Conservation (phyloP, 2,329 filamentous ascomycete species). For the Orbilia ellipsospora region DNA sequence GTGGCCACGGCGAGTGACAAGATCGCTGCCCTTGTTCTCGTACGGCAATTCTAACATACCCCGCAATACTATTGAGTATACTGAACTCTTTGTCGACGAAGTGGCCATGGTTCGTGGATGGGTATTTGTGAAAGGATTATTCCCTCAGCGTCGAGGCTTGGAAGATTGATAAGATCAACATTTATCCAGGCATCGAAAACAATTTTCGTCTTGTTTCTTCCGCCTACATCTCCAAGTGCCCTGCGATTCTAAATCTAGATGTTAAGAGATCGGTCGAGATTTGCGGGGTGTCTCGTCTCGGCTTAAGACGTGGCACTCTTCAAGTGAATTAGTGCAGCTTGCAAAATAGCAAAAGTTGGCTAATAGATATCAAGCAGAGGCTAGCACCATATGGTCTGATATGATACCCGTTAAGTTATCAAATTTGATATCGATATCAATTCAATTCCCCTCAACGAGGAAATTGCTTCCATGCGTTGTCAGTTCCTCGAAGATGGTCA, state of each 20-base stretch:
- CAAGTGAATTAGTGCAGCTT: slow-evolving; percentile 5
- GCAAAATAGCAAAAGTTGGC: slow-evolving; percentile 33
- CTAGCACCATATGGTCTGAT: slow-evolving; percentile 16
- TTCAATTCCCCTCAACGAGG: too few relatives aligned
- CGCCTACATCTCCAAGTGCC: slow-evolving; percentile 1
- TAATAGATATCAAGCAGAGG: slow-evolving; percentile 44
- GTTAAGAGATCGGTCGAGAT: slow-evolving; percentile 24
- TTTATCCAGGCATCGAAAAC: too few relatives aligned
- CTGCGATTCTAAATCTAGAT: slow-evolving; percentile 4
- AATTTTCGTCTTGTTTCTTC: too few relatives aligned
- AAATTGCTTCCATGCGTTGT: not conserved
- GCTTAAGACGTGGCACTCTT: slow-evolving; percentile 7
- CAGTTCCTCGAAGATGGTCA: not conserved
- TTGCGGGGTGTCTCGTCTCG: not conserved
- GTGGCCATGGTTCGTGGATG: too few relatives aligned
- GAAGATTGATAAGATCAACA: too few relatives aligned
- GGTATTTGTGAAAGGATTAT: too few relatives aligned
- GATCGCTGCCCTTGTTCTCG: not conserved
- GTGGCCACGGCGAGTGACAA: slow-evolving; percentile 34
- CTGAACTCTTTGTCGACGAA: not conserved
- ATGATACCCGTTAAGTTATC: too few relatives aligned
- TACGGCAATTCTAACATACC: slow-evolving; percentile 8
- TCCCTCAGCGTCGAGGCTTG: too few relatives aligned
- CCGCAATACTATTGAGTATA: slow-evolving; percentile 18
- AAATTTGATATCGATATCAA: too few relatives aligned